phyloP scores from a whole-genome alignment of 1,139 yeast species.

The Pneumocystis wakefieldiae region DNA sequence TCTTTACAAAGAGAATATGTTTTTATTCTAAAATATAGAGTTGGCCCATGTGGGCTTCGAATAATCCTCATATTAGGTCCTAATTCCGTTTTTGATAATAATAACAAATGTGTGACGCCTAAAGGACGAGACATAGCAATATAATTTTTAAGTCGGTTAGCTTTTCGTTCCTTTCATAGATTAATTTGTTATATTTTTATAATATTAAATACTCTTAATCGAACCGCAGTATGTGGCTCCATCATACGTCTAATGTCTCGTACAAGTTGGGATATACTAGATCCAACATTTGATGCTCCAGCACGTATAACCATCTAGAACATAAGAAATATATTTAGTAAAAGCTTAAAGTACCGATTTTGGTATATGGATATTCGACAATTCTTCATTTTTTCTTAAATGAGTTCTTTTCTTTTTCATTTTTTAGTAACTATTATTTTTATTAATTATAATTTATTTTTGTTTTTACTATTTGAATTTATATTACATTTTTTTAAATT shows the following conservation, averaged over 20 bases:
- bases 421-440: neutral
- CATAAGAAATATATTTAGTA: constrained; percentile 30
- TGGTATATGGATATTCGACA: neutral
- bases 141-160: constrained; percentile 76
- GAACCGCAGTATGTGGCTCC: constrained; percentile 95
- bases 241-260: constrained; percentile 74
- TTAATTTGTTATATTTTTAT: neutral
- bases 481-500: neutral
- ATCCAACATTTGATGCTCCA: constrained; percentile 67
- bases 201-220: constrained; percentile 31
- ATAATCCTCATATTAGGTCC: constrained; percentile 77
- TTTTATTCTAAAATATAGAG: constrained; percentile 63
- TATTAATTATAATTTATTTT: neutral
- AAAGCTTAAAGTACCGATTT: neutral
- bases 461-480: neutral
- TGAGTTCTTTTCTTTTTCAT: neutral
- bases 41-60: constrained; percentile 88
- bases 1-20: constrained; percentile 75
- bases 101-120: constrained; percentile 75
- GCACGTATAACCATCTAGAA: constrained; percentile 48
- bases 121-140: constrained; percentile 95
- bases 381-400: neutral
- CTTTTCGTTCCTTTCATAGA: constrained; percentile 45
- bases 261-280: constrained; percentile 69
- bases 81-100: constrained; percentile 65